Conservation (phyloP, 805 yeast genomes). For the Yamadazyma insecticola region DNA sequence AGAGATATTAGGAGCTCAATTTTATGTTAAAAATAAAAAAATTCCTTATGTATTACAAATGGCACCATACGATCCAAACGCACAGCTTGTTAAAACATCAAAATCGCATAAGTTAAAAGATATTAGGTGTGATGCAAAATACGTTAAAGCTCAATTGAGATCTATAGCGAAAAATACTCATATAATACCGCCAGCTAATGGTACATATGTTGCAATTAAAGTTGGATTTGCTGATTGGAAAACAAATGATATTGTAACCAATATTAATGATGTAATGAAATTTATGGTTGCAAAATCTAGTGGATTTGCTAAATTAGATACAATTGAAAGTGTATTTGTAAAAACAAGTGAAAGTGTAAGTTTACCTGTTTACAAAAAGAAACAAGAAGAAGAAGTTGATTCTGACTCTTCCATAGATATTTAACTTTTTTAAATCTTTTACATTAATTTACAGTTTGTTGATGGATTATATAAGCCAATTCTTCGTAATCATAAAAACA, state of each 20-base stretch:
- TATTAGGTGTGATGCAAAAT: constrained; percentile 61
- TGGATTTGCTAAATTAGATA: constrained; percentile 17
- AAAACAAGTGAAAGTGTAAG: constrained; percentile 66
- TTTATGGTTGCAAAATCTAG: constrained; percentile 43
- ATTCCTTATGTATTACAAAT: constrained; percentile 66
- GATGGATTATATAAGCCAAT: no score
- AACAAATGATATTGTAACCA: constrained; percentile 40
- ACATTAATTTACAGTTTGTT: no score
- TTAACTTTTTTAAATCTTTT: no score
- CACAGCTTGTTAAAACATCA: constrained; percentile 25
- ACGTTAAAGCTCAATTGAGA: constrained; percentile 59
- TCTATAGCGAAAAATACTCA: constrained; percentile 60
- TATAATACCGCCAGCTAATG: constrained; percentile 54
- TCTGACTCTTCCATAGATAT: constrained; percentile 1
- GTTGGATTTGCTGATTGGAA: constrained; percentile 54
- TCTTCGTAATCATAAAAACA: no score
- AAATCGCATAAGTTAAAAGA: constrained; percentile 43
- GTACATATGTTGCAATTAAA: constrained; percentile 55
- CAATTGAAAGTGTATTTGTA: constrained; percentile 49
- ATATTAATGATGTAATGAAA: constrained; percentile 46
- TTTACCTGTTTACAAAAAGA: constrained; percentile 44
- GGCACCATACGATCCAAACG: constrained; percentile 36
- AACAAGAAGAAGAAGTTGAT: constrained; percentile 8
- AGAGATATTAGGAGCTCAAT: constrained; percentile 51
- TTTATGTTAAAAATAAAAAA: constrained; percentile 60